A percentile compares a stretch with the other conserved stretches of the same genome.
These are phyloP conservation scores for Asterochloris erici DNA, from an alignment of 139 green algal species.

Conservation along the genomic window DNA sequence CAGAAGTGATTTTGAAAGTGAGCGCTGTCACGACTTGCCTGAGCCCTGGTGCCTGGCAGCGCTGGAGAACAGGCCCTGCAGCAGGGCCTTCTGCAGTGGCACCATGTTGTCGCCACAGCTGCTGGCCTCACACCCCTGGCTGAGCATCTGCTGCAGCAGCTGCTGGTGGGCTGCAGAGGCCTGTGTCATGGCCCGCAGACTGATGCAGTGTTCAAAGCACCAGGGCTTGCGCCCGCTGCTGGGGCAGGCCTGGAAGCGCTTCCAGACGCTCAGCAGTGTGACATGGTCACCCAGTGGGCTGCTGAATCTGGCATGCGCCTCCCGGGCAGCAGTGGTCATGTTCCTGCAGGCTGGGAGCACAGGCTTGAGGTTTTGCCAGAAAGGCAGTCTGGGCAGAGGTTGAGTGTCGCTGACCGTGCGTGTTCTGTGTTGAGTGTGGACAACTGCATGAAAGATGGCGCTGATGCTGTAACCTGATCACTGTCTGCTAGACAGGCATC, in stretches of 20 bases:
- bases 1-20: background rate
- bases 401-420: background rate
- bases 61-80: conserved; percentile 75
- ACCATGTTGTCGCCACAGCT: conserved; percentile 5
- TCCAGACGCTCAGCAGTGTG: conserved; percentile 68
- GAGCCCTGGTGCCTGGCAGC: conserved; percentile 56
- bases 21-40: too few relatives aligned
- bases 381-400: background rate
- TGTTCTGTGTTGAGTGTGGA: background rate
- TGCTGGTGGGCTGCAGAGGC: conserved; percentile 13
- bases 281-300: conserved; percentile 72
- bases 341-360: conserved; percentile 26
- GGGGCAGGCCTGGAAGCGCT: conserved; percentile 35
- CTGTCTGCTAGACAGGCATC: background rate
- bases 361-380: background rate
- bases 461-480: background rate
- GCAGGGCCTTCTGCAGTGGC: conserved; percentile 51
- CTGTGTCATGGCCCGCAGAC: conserved; percentile 15
- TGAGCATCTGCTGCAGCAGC: background rate
- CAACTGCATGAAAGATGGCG: background rate
- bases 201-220: conserved; percentile 49
- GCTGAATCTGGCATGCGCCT: conserved; percentile 61
- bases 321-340: conserved; percentile 57
- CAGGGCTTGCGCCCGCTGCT: conserved; percentile 22
- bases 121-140: background rate